A percentile compares a stretch with the other conserved stretches of the same genome.
phyloP scores from a whole-genome alignment of 768 basidiomycete genomes.

The Mycena filopes region DNA sequence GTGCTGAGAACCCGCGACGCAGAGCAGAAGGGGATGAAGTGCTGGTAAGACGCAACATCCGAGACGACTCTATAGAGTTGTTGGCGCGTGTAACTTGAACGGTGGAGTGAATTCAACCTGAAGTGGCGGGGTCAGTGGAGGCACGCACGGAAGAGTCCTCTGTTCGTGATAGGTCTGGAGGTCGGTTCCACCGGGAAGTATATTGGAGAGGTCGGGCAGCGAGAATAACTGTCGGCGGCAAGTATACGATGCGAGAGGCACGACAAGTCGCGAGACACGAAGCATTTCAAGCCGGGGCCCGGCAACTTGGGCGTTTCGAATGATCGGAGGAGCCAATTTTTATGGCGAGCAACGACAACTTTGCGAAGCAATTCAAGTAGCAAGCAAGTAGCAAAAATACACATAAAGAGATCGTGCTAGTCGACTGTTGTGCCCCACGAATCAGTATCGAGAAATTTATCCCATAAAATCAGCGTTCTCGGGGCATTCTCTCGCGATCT shows the following conservation, averaged over 20 bases:
- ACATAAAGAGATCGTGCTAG: slow-evolving; percentile 8
- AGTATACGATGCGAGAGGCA: slow-evolving; percentile 16
- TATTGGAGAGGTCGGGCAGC: slow-evolving; percentile 59
- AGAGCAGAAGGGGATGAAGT: slow-evolving; percentile 91
- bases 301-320: too few species aligned
- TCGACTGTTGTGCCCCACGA: too few species aligned
- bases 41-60: slow-evolving; percentile 86
- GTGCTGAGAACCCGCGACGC: slow-evolving; percentile 70
- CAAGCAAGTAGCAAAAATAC: slow-evolving; percentile 8
- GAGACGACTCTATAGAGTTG: slow-evolving; percentile 90
- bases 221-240: slow-evolving; percentile 55
- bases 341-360: too few species aligned
- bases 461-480: slow-evolving; percentile 63
- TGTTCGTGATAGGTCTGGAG: slow-evolving; percentile 81
- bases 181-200: slow-evolving; percentile 56
- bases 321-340: too few species aligned
- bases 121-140: slow-evolving; percentile 21
- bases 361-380: background rate
- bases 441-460: slow-evolving; percentile 46
- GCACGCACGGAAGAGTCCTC: slow-evolving; percentile 87
- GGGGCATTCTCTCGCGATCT: slow-evolving; percentile 77
- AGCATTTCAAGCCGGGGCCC: slow-evolving; percentile 6
- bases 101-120: slow-evolving; percentile 19
- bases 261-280: slow-evolving; percentile 20
- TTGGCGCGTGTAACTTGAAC: slow-evolving; percentile 73